Conservation (phyloP, 116 monocot genomes). For the Phalaenopsis hybrid region DNA sequence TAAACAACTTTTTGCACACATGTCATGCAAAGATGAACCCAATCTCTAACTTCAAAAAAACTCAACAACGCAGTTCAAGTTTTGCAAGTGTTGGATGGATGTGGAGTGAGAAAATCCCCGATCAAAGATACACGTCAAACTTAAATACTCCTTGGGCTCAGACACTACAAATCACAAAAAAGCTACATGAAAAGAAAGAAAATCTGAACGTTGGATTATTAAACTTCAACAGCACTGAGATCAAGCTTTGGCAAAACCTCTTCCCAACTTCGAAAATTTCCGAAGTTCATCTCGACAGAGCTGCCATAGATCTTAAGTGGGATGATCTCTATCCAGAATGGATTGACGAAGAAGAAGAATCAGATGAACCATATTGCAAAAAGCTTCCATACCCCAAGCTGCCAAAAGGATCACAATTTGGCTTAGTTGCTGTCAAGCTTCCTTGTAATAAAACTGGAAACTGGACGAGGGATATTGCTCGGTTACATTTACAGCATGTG, state of each 20-base stretch:
- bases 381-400: constrained; percentile 37
- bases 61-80: constrained; percentile 17
- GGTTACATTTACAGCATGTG: constrained; percentile 67
- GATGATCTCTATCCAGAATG: constrained; percentile 78
- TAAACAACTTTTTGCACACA: too few relatives aligned
- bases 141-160: constrained; percentile 38
- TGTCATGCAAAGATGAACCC: too few relatives aligned
- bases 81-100: constrained; percentile 52
- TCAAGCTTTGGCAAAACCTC: constrained; percentile 23
- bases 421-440: constrained; percentile 74
- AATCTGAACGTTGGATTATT: constrained; percentile 40
- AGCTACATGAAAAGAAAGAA: constrained; percentile 15
- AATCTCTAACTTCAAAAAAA: neutral
- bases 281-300: constrained; percentile 29
- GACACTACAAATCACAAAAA: constrained; percentile 19
- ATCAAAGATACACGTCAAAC: constrained; percentile 40
- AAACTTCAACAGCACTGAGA: constrained; percentile 64
- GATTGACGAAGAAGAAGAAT: constrained; percentile 86
- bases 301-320: constrained; percentile 49
- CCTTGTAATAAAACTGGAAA: constrained; percentile 43
- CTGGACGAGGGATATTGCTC: constrained; percentile 78
- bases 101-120: constrained; percentile 25
- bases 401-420: constrained; percentile 9
- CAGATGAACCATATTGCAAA: constrained; percentile 54
- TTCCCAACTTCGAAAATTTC: constrained; percentile 27